phyloP scores from a whole-genome alignment of 139 green algal species.

The Chlamydomonas schloesseri region DNA sequence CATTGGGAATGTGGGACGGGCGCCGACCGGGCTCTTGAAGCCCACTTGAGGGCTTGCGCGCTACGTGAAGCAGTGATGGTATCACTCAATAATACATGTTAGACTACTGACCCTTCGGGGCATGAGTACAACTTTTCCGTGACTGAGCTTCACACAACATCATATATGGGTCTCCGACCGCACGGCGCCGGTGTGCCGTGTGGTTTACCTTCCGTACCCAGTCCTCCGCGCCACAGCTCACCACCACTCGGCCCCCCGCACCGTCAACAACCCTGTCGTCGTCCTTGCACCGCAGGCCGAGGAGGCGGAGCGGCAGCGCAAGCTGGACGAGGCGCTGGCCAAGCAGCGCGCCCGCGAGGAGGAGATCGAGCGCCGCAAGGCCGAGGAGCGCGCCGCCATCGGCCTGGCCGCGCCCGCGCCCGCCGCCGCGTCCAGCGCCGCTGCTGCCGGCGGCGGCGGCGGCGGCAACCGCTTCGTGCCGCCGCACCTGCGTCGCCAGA shows the following conservation, averaged over 20 bases:
- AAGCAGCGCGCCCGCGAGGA: conserved; percentile 65
- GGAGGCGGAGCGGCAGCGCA: conserved; percentile 69
- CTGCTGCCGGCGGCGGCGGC: not conserved
- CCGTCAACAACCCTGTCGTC: too few relatives aligned
- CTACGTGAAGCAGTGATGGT: conserved; percentile 14
- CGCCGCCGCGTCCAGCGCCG: not conserved
- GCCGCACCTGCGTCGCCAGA: not conserved
- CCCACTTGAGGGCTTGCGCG: too few relatives aligned
- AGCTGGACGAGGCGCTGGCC: conserved; percentile 65
- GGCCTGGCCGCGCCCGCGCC: not conserved
- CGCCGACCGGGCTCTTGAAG: too few relatives aligned
- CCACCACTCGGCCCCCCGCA: too few relatives aligned
- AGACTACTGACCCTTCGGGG: conserved; percentile 1
- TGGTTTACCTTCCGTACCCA: too few relatives aligned
- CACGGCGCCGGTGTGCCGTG: too few relatives aligned
- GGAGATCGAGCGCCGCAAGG: conserved; percentile 71
- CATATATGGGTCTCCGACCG: too few relatives aligned
- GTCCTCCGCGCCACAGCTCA: too few relatives aligned
- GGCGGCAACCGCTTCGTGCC: conserved; percentile 20
- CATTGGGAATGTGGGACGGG: too few relatives aligned
- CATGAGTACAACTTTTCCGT: conserved; percentile 16
- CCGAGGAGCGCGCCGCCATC: conserved; percentile 51
- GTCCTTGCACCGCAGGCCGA: conserved; percentile 43
- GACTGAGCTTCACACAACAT: not conserved
- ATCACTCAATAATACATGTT: conserved; percentile 8